Percentiles rank a stretch among this genome's conserved stretches.
These are phyloP conservation scores for Pseudogymnoascus sp. DNA, from an alignment of 2,329 filamentous ascomycete species.

Conservation along the genomic window DNA sequence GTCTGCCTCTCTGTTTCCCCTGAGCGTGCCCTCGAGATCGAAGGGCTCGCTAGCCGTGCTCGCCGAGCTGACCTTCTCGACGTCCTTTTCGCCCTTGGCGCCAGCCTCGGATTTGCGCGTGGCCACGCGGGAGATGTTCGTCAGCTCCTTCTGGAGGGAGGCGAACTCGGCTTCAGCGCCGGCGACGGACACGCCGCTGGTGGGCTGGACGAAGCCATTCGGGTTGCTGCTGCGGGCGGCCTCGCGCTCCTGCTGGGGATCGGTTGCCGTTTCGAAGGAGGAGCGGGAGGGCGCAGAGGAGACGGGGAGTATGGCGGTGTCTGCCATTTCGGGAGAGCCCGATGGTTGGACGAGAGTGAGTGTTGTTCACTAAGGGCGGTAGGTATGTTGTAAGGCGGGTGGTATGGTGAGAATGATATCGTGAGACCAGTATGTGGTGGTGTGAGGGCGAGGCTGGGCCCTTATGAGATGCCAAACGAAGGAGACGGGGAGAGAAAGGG, in stretches of 20 bases:
- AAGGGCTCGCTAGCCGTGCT: slow-evolving; percentile 51
- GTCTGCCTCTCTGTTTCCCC: slow-evolving; percentile 65
- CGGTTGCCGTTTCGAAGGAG: slow-evolving; percentile 2
- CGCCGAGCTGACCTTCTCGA: slow-evolving; percentile 49
- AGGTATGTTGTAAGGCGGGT: background rate
- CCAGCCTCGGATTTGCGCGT: slow-evolving; percentile 45
- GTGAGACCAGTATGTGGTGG: background rate
- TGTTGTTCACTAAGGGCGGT: background rate
- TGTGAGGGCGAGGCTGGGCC: background rate
- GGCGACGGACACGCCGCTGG: slow-evolving; percentile 53
- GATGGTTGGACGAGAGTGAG: background rate
- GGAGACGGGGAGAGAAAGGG: background rate
- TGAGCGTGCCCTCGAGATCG: slow-evolving; percentile 67
- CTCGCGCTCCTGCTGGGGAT: slow-evolving; percentile 26
- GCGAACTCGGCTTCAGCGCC: slow-evolving; percentile 66
- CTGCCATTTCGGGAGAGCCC: background rate
- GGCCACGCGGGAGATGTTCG: slow-evolving; percentile 44
- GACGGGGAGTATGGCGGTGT: background rate
- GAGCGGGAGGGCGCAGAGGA: background rate
- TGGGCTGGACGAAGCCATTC: slow-evolving; percentile 37
- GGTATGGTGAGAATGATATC: background rate
- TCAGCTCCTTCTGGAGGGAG: slow-evolving; percentile 56
- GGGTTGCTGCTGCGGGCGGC: slow-evolving; percentile 41
- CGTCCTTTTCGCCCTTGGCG: slow-evolving; percentile 39
- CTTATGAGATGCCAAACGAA: background rate